These are phyloP conservation scores for Gynostemma pentaphyllum DNA, from an alignment of 306 rosid genomes.

Conservation along the genomic window DNA sequence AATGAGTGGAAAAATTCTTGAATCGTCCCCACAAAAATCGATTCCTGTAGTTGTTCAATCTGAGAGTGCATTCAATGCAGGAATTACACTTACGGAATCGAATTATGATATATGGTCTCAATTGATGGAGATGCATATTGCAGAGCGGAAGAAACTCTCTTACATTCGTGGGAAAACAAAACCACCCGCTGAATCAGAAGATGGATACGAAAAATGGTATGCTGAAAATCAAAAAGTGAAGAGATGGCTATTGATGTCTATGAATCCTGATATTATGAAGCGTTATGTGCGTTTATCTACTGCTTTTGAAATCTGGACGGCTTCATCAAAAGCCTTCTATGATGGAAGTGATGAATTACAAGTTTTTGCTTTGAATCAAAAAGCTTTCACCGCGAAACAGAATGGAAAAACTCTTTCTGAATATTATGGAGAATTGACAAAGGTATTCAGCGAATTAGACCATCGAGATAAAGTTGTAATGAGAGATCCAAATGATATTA, in stretches of 20 bases:
- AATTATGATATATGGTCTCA: constrained; percentile 2
- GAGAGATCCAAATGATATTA: constrained; percentile 2
- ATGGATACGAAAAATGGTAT: neutral
- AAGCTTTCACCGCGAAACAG: constrained; percentile 7
- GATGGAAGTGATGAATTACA: constrained; percentile 15
- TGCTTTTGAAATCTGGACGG: constrained; percentile 5
- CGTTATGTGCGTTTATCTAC: neutral
- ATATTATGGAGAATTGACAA: neutral
- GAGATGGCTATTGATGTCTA: constrained; percentile 4
- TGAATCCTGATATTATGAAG: constrained; percentile 6
- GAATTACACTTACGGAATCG: neutral
- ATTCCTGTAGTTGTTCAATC: neutral
- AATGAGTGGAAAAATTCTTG: too few relatives aligned
- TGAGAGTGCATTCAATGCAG: neutral
- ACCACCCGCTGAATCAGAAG: neutral
- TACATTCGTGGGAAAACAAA: neutral
- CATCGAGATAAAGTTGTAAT: neutral
- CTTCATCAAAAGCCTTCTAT: constrained; percentile 5
- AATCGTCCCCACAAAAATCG: neutral
- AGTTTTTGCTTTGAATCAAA: constrained; percentile 2
- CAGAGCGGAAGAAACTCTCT: constrained; percentile 1
- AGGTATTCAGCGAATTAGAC: constrained; percentile 2
- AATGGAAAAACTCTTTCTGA: neutral
- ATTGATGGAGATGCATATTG: neutral
- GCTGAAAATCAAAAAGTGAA: constrained; percentile 3